phyloP scores from a whole-genome alignment of 495 filamentous ascomycete species.

The Penicillium alfredii region DNA sequence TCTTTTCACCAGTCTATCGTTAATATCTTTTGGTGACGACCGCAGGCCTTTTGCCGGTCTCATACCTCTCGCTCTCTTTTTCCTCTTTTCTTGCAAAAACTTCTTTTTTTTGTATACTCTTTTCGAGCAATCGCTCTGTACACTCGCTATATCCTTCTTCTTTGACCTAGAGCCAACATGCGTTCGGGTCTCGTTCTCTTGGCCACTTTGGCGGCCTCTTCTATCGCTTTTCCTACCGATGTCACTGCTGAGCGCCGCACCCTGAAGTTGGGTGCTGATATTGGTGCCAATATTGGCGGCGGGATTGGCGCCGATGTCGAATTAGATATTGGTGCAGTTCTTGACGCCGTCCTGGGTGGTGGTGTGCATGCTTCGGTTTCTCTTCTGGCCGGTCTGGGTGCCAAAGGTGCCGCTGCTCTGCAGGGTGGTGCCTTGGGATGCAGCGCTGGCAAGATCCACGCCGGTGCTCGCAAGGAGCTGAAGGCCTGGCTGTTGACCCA shows the following conservation, averaged over 20 bases:
- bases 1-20: slow-evolving; percentile 33
- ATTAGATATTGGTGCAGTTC: slow-evolving; percentile 17
- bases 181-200: slow-evolving; percentile 35
- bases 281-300: slow-evolving; percentile 15
- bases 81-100: slow-evolving; percentile 8
- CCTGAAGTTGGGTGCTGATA: no score
- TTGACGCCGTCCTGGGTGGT: slow-evolving; percentile 21
- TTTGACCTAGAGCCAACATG: slow-evolving; percentile 23
- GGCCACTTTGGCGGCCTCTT: slow-evolving; percentile 34
- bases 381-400: slow-evolving; percentile 28
- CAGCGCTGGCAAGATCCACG: slow-evolving; percentile 26
- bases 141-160: slow-evolving; percentile 14
- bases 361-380: slow-evolving; percentile 12
- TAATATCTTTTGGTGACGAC: slow-evolving; percentile 25
- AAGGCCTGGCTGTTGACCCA: slow-evolving; percentile 30
- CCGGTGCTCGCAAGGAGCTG: slow-evolving; percentile 27
- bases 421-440: slow-evolving; percentile 37
- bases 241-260: slow-evolving; percentile 27
- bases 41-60: slow-evolving; percentile 12
- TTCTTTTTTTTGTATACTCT: slow-evolving; percentile 12
- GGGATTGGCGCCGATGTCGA: slow-evolving; percentile 14
- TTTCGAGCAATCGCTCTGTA: slow-evolving; percentile 15
- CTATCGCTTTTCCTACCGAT: slow-evolving; percentile 31
- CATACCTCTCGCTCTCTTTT: slow-evolving; percentile 14
- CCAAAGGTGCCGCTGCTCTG: slow-evolving; percentile 37